A percentile compares a stretch with the other conserved stretches of the same genome.
Conservation (phyloP, 164 flowering plant genomes). For the Berberis thunbergii region DNA sequence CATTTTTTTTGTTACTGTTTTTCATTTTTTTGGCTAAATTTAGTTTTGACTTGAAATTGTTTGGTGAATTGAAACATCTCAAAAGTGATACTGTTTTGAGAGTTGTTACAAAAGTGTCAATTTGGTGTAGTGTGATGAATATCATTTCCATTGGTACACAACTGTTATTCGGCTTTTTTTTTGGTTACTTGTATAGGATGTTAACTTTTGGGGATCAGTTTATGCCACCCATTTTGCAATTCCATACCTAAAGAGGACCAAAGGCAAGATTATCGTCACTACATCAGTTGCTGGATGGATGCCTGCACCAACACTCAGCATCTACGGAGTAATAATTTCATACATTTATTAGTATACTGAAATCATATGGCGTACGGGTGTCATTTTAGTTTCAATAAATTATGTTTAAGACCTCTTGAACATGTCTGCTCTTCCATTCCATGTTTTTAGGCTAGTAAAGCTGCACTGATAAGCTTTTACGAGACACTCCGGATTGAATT, state of each 20-base stretch:
- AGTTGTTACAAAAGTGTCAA: too few relatives aligned
- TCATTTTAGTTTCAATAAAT: not conserved
- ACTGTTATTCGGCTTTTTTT: not conserved
- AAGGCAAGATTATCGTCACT: constrained; percentile 39
- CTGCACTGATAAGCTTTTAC: constrained; percentile 38
- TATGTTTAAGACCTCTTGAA: not conserved
- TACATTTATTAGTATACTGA: not conserved
- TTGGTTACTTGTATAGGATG: constrained; percentile 24
- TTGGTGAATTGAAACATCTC: too few relatives aligned
- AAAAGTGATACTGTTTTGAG: too few relatives aligned
- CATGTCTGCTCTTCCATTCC: not conserved
- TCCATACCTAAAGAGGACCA: constrained; percentile 35
- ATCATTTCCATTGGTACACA: not conserved
- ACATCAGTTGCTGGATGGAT: constrained; percentile 35
- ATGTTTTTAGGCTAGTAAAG: constrained; percentile 56
- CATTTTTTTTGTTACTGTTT: too few relatives aligned
- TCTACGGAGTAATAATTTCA: constrained; percentile 29
- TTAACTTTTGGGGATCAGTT: constrained; percentile 54
- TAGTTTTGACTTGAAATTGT: too few relatives aligned
- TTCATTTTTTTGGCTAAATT: too few relatives aligned
- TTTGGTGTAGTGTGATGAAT: too few relatives aligned
- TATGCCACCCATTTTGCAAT: constrained; percentile 37
- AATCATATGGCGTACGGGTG: not conserved
- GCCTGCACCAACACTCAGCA: constrained; percentile 20
- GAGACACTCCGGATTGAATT: constrained; percentile 53